A percentile compares a stretch with the other conserved stretches of the same genome.
Conservation (phyloP, 805 yeast species). For the Candida dendrica region DNA sequence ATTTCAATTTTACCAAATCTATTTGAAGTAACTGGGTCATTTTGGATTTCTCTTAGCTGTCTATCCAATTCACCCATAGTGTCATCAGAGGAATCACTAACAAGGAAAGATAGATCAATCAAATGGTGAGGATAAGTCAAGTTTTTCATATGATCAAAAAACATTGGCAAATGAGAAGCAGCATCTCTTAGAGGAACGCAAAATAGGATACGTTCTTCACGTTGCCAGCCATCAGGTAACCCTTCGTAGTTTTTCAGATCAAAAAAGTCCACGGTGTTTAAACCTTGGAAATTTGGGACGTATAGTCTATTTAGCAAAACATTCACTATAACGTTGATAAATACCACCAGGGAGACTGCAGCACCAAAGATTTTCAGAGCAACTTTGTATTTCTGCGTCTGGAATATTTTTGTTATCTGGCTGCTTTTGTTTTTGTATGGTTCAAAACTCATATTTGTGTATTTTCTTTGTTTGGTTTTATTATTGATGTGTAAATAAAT, state of each 20-base stretch:
- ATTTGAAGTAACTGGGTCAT: slow-evolving; percentile 48
- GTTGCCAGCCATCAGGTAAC: slow-evolving; percentile 75
- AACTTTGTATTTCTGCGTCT: neutral
- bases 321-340: slow-evolving; percentile 9
- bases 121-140: slow-evolving; percentile 83
- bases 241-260: slow-evolving; percentile 69
- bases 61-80: slow-evolving; percentile 65
- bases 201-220: slow-evolving; percentile 71
- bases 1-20: slow-evolving; percentile 79
- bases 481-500: no score
- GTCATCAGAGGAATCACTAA: slow-evolving; percentile 84
- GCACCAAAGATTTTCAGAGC: slow-evolving; percentile 7
- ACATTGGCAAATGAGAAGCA: slow-evolving; percentile 82
- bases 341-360: slow-evolving; percentile 7
- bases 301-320: slow-evolving; percentile 13
- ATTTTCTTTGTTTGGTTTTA: no score
- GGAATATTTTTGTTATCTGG: neutral
- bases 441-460: neutral
- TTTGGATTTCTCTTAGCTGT: slow-evolving; percentile 59
- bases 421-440: neutral
- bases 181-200: slow-evolving; percentile 94
- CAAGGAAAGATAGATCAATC: slow-evolving; percentile 79
- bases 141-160: slow-evolving; percentile 73
- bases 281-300: slow-evolving; percentile 27
- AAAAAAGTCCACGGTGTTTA: slow-evolving; percentile 51